Conservation (phyloP, 176 grass and related monocot species). For the Avena insularis region DNA sequence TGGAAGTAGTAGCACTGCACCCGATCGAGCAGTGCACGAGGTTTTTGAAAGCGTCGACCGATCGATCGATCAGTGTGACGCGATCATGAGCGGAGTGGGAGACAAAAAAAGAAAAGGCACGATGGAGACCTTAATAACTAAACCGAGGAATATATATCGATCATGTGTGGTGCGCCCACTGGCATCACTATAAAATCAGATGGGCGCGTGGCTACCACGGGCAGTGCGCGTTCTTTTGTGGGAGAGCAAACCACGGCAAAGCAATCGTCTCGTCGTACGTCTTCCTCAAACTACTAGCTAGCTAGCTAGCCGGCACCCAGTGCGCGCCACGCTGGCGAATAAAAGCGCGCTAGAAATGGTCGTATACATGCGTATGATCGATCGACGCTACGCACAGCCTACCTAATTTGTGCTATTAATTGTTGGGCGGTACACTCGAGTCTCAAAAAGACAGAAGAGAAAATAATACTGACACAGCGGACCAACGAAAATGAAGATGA, state of each 20-base stretch:
- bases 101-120: constrained; percentile 21
- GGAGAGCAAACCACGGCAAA: not conserved
- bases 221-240: constrained; percentile 36
- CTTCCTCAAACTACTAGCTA: too few species aligned
- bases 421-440: too few species aligned
- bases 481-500: too few species aligned
- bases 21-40: not conserved
- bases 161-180: constrained; percentile 7
- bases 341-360: too few species aligned
- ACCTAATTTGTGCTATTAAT: too few species aligned
- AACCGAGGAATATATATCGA: not conserved
- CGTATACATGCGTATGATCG: too few species aligned
- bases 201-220: constrained; percentile 74
- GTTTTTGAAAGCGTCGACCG: not conserved
- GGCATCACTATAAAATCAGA: not conserved
- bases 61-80: not conserved
- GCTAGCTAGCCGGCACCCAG: too few species aligned
- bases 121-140: constrained; percentile 16
- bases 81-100: constrained; percentile 4
- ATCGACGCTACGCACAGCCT: too few species aligned
- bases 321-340: too few species aligned
- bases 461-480: too few species aligned
- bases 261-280: too few species aligned
- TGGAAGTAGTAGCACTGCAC: not conserved
- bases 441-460: too few species aligned